These are phyloP conservation scores for Pleurozium schreberi DNA, from an alignment of 225 moss, liverwort and hornwort genomes.

Conservation along the genomic window DNA sequence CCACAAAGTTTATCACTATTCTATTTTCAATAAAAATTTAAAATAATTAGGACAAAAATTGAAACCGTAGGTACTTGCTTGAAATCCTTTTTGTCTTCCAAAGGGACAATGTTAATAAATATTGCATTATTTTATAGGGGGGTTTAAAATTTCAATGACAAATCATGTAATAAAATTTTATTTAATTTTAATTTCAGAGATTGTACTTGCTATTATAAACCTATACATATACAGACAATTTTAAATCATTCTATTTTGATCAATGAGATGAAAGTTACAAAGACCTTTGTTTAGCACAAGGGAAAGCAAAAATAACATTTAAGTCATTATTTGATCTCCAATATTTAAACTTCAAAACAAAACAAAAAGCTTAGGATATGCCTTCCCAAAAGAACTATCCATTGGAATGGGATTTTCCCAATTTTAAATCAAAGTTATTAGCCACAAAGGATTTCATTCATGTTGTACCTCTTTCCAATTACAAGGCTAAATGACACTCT, in stretches of 20 bases:
- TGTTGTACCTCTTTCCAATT: background rate
- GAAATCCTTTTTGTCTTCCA: too few species aligned
- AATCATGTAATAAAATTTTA: background rate
- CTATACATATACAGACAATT: background rate
- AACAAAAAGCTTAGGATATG: background rate
- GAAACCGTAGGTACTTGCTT: too few species aligned
- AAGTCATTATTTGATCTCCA: background rate
- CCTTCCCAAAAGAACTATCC: background rate
- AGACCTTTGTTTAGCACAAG: background rate
- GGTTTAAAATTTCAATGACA: background rate
- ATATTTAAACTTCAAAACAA: background rate
- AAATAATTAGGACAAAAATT: too few species aligned
- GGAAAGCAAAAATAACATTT: background rate
- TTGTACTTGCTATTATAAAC: background rate
- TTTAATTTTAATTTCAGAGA: background rate
- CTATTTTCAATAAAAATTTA: too few species aligned
- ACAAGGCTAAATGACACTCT: background rate
- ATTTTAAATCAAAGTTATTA: background rate
- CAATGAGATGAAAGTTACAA: background rate
- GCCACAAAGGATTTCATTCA: background rate
- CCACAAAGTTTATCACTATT: too few species aligned
- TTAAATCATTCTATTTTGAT: background rate
- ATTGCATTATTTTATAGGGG: background rate
- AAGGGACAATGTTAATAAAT: too few species aligned
- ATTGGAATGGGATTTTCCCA: rapidly evolving